These are phyloP conservation scores for Ganoderma resinaceum DNA, from an alignment of 1,284 basidiomycete genomes.

Conservation along the genomic window DNA sequence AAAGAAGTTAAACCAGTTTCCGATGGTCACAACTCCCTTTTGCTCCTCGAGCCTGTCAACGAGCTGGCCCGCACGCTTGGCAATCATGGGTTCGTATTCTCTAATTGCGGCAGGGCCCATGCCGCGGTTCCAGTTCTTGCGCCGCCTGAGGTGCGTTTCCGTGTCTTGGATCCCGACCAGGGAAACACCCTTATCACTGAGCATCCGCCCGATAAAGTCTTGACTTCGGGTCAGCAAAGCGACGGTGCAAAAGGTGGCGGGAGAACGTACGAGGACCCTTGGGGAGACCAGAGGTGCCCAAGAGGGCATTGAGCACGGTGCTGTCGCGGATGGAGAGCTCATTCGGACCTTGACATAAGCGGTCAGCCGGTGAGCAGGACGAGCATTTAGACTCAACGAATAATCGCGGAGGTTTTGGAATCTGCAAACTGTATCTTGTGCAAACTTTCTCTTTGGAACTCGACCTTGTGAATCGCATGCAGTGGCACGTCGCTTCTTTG, in stretches of 20 bases:
- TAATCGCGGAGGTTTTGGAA: background rate
- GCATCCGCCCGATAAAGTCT: slow-evolving; percentile 5
- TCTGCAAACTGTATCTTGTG: background rate
- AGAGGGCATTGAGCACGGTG: slow-evolving; percentile 20
- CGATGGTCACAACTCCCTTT: slow-evolving; percentile 4
- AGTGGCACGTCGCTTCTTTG: too few relatives aligned
- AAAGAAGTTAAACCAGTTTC: slow-evolving; percentile 15
- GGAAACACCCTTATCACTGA: background rate
- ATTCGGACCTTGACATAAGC: slow-evolving; percentile 21
- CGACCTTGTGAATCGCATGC: too few relatives aligned
- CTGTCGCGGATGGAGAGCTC: slow-evolving; percentile 28
- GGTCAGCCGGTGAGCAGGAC: background rate
- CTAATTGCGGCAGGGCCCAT: slow-evolving; percentile 13
- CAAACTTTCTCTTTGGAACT: too few relatives aligned
- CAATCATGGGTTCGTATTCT: slow-evolving; percentile 10
- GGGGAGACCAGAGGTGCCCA: slow-evolving; percentile 25
- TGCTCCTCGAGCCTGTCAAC: slow-evolving; percentile 1
- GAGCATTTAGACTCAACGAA: background rate
- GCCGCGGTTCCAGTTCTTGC: slow-evolving; percentile 13
- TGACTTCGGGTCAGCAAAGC: background rate
- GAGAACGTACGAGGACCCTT: slow-evolving; percentile 23
- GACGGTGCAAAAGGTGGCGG: background rate
- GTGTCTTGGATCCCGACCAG: slow-evolving; percentile 10
- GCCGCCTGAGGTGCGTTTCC: slow-evolving; percentile 8
- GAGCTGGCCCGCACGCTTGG: slow-evolving; percentile 14